A percentile compares a stretch with the other conserved stretches of the same genome.
Conservation (phyloP, 257 asterid species). For the Solanum corneliomulleri region DNA sequence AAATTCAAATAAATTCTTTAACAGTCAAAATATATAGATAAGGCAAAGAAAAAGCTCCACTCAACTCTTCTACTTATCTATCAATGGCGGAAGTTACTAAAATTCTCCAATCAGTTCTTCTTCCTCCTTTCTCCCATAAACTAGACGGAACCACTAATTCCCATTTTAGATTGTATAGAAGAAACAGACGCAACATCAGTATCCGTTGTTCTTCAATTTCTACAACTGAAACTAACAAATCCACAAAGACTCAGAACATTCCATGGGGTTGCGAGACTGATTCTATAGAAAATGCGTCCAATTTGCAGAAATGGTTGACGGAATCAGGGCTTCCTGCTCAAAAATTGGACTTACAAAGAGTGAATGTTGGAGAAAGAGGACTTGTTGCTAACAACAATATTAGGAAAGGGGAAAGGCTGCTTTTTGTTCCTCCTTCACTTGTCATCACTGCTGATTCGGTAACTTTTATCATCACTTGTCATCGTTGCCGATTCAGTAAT, state of each 20-base stretch:
- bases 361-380: slow-evolving; percentile 89
- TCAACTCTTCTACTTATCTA: not conserved
- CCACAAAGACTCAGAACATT: slow-evolving; percentile 11
- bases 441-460: slow-evolving; percentile 85
- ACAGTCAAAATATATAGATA: not conserved
- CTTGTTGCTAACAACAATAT: slow-evolving; percentile 76
- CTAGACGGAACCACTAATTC: not conserved
- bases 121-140: slow-evolving; percentile 25
- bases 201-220: slow-evolving; percentile 41
- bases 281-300: slow-evolving; percentile 64
- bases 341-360: slow-evolving; percentile 72
- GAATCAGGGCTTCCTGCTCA: slow-evolving; percentile 72
- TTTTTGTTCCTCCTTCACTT: slow-evolving; percentile 79
- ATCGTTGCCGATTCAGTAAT: slow-evolving; percentile 68
- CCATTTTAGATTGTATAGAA: slow-evolving; percentile 18
- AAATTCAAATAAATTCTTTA: not conserved
- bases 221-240: slow-evolving; percentile 20
- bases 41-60: not conserved
- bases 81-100: slow-evolving; percentile 66
- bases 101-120: slow-evolving; percentile 35
- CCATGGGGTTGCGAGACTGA: slow-evolving; percentile 84
- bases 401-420: slow-evolving; percentile 84
- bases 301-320: slow-evolving; percentile 67
- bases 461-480: slow-evolving; percentile 28
- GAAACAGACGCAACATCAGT: slow-evolving; percentile 9